phyloP scores from a whole-genome alignment of 345 rosid species.

The Salix caprea region DNA sequence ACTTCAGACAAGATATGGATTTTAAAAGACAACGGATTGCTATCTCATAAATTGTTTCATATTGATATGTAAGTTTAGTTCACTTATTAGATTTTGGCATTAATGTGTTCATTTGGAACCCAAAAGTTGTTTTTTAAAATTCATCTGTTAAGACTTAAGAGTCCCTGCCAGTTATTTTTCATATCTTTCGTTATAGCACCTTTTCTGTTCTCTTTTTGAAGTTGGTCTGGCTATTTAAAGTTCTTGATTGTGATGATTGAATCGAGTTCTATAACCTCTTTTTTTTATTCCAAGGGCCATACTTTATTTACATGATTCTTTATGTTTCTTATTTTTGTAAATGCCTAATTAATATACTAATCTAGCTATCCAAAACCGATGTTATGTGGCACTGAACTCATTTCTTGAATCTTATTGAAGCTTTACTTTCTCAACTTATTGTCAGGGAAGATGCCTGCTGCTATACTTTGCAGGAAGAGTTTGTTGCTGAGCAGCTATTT shows the following conservation, averaged over 20 bases:
- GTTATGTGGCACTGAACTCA: no score
- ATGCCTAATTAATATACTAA: no score
- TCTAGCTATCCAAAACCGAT: no score
- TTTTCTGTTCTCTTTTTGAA: neutral
- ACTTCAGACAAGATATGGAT: constrained; percentile 67
- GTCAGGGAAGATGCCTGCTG: constrained; percentile 64
- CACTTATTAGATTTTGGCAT: neutral
- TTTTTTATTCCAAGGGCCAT: neutral
- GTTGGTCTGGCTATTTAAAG: neutral
- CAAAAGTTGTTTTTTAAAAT: neutral
- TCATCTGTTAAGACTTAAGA: neutral
- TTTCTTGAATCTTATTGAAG: neutral
- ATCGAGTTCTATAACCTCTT: neutral
- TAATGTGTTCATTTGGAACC: neutral
- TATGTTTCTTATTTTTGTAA: no score
- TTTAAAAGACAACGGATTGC: constrained; percentile 59
- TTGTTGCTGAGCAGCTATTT: constrained; percentile 82
- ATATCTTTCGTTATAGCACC: neutral
- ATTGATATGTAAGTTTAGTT: constrained; percentile 52
- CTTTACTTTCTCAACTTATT: constrained; percentile 24
- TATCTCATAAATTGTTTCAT: constrained; percentile 37
- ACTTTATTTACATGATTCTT: neutral
- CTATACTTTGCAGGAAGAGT: constrained; percentile 77
- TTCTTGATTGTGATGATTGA: neutral
- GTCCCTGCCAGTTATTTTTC: neutral